Base-by-base conservation (phyloP, 441 rosid species). In the Kokia cookei region DNA sequence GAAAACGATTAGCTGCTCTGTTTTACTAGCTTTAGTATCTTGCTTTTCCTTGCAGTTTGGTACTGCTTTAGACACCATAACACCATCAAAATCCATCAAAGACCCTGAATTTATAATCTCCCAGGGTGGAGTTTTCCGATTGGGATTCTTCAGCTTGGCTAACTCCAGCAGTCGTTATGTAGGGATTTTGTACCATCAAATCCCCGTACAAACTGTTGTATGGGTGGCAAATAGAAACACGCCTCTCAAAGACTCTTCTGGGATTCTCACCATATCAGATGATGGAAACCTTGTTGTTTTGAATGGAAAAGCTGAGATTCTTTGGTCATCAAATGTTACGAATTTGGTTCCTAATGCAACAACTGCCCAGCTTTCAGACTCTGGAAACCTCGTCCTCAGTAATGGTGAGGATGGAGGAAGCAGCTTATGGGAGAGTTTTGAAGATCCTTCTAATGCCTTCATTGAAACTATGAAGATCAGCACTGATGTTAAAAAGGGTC, bases 171-270 rank as follows among this genome's bases (percentile, higher is more conserved):
- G 22, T 53, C 65, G 71, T 4, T 81, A 78, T 55, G 17, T 78
- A 4, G 84, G 84, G 71, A 78, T 78, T 45, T 75, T 75, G 73
- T 81, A 75, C 67, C 75, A 73, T 40, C 66, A 29, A 2, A 60
- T 69, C 15, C 66, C 60, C 0, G 4, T 9, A 0, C 50, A 24
- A 13, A 63, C 72, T 2, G 79, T 76, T 32, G 58, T 73, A 0
- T 81, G 84, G 84, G 75, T 81, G 9, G 81, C 82, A 32, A 81
- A 81, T 62, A 75, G 77, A 65, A 58, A 78, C 65, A 27, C 26
- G 10, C 84, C 84, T 5, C 64, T 81, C 24, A 5, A 55, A 7
- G 76, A 75, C 35, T 42, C 32, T 2, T 68, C 69, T 0, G 81
- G 79, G 26, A 12, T 57, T 3, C 11, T 77, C 11, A 19, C 1